phyloP scores from a whole-genome alignment of 257 asterid genomes.

The Ilex aquifolium region DNA sequence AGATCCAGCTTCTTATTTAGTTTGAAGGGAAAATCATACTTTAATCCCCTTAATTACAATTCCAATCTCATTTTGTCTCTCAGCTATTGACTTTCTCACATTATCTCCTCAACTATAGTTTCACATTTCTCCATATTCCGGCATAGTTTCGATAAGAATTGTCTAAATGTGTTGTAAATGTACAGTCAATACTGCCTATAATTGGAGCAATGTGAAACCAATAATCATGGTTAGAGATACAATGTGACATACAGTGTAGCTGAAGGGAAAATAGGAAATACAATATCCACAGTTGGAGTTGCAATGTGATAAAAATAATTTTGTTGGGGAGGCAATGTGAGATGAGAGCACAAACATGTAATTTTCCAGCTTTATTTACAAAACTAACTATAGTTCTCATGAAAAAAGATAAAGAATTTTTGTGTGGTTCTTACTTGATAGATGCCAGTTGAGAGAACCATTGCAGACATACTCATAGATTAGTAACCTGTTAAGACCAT shows the following conservation, averaged over 20 bases:
- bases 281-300: background rate
- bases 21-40: background rate
- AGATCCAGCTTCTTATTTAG: background rate
- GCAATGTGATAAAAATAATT: too few species aligned
- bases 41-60: background rate
- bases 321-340: background rate
- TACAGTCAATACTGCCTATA: too few species aligned
- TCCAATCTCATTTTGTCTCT: background rate
- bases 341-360: background rate
- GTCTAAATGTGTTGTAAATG: too few species aligned
- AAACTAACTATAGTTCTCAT: too few species aligned
- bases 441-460: constrained; percentile 36
- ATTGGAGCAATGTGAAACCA: too few species aligned
- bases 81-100: background rate
- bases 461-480: constrained; percentile 50
- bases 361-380: background rate
- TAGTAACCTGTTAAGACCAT: constrained; percentile 34
- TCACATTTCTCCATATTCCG: background rate
- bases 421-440: constrained; percentile 25
- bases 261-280: background rate
- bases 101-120: background rate
- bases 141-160: too few species aligned
- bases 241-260: too few species aligned
- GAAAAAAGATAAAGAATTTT: too few species aligned
- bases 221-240: too few species aligned